These are phyloP conservation scores for Penicillium sp. DNA, from an alignment of 2,329 filamentous ascomycete species.

Conservation along the genomic window DNA sequence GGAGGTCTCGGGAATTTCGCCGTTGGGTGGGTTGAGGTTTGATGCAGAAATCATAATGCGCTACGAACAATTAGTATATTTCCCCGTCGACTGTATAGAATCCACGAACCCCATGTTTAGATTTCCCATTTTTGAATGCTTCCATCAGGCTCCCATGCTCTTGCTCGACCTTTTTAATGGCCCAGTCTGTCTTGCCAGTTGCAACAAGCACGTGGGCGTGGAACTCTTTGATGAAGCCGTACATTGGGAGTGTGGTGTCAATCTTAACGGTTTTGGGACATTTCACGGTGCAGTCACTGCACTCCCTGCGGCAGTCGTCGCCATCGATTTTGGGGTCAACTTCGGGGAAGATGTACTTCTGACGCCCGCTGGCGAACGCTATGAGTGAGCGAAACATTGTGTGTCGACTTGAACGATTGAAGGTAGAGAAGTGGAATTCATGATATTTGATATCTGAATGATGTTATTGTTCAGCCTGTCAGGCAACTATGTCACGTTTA, in stretches of 20 bases:
- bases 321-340: not conserved
- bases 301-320: not conserved
- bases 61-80: not conserved
- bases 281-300: not conserved
- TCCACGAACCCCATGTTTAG: not conserved
- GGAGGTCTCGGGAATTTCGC: not conserved
- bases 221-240: constrained; percentile 1
- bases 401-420: not conserved
- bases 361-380: not conserved
- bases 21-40: not conserved
- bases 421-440: no score
- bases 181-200: not conserved
- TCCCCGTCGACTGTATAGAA: no score
- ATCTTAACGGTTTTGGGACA: not conserved
- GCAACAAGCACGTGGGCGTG: not conserved
- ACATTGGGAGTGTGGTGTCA: not conserved
- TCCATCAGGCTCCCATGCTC: not conserved
- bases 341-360: not conserved
- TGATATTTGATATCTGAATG: no score
- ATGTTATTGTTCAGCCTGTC: no score
- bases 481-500: no score
- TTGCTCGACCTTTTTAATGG: not conserved
- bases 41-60: not conserved
- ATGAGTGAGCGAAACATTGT: not conserved
- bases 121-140: not conserved